A percentile compares a stretch with the other conserved stretches of the same genome.
Conservation (phyloP, 1,284 basidiomycete genomes). For the Ustanciosporium gigantosporum region DNA sequence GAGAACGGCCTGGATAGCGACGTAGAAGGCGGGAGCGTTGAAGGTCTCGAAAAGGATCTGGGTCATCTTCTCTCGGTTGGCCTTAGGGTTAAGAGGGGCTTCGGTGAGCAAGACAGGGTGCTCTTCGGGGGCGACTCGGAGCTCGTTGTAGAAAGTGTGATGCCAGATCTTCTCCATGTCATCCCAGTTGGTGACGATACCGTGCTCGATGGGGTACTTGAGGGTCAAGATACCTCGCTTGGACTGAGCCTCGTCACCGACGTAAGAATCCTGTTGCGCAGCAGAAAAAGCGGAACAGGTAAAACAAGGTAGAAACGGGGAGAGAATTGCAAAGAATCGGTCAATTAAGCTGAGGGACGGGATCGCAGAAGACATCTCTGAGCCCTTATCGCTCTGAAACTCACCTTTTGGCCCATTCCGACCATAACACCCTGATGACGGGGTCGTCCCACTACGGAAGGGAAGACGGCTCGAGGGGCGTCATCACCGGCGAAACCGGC, state of each 20-base stretch:
- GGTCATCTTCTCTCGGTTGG: constrained; percentile 94
- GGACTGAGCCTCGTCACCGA: constrained; percentile 82
- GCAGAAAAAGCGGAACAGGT: constrained; percentile 20
- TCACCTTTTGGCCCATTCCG: constrained; percentile 64
- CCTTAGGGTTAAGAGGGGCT: constrained; percentile 92
- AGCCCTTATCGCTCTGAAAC: no score
- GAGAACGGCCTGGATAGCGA: constrained; percentile 88
- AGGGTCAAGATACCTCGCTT: constrained; percentile 93
- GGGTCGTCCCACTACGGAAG: constrained; percentile 80
- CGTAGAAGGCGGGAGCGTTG: constrained; percentile 91
- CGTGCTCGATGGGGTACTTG: constrained; percentile 68
- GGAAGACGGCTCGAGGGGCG: constrained; percentile 76
- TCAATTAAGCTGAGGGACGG: no score
- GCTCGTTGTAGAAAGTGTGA: constrained; percentile 64
- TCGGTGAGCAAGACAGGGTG: constrained; percentile 92
- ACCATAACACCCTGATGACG: constrained; percentile 91
- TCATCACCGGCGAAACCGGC: constrained; percentile 73
- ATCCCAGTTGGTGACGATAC: constrained; percentile 88
- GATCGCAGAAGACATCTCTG: no score
- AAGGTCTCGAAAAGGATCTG: constrained; percentile 98
- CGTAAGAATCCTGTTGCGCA: constrained; percentile 63
- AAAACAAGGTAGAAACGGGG: neutral
- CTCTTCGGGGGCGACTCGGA: constrained; percentile 71
- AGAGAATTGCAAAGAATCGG: neutral
- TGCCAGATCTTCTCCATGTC: constrained; percentile 62